Percentiles rank a stretch among this genome's conserved stretches.
These are phyloP conservation scores for Macrolepiota dolichaula DNA, from an alignment of 768 basidiomycete species.

Conservation along the genomic window DNA sequence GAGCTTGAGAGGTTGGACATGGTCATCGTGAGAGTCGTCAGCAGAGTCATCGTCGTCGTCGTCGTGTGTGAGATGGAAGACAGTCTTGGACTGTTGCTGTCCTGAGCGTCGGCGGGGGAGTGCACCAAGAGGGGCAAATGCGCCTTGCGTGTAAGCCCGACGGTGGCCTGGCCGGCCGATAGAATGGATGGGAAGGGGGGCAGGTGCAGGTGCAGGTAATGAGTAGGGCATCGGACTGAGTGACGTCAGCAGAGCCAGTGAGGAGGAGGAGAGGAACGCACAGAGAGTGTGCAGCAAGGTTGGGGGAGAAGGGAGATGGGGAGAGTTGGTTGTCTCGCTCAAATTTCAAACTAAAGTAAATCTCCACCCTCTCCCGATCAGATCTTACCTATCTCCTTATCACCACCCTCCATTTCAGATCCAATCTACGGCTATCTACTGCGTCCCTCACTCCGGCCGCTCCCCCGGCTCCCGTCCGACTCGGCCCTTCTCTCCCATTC, in stretches of 20 bases:
- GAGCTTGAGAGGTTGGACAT: constrained; percentile 17
- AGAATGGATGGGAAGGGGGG: constrained; percentile 22
- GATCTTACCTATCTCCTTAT: constrained; percentile 9
- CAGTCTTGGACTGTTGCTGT: not conserved
- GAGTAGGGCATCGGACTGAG: constrained; percentile 28
- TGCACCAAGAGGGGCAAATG: constrained; percentile 43
- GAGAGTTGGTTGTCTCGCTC: not conserved
- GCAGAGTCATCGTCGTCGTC: constrained; percentile 5
- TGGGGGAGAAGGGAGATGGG: constrained; percentile 6
- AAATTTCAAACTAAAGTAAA: constrained; percentile 1
- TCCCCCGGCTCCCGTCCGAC: not conserved
- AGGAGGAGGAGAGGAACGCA: not conserved
- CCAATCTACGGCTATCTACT: constrained; percentile 2
- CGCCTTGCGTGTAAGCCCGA: constrained; percentile 36
- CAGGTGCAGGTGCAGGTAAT: constrained; percentile 19
- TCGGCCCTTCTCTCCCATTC: no score
- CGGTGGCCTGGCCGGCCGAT: constrained; percentile 32
- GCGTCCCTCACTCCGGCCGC: not conserved
- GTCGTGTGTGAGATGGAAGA: not conserved
- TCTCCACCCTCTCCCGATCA: constrained; percentile 1
- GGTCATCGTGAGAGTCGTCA: constrained; percentile 4
- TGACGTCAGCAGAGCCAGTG: not conserved
- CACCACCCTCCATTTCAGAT: constrained; percentile 11
- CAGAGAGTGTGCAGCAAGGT: not conserved
- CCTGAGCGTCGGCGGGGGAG: constrained; percentile 35